A percentile compares a stretch with the other conserved stretches of the same genome.
phyloP scores from a whole-genome alignment of 2,329 filamentous ascomycete species.

The Sphaerulina musiva region DNA sequence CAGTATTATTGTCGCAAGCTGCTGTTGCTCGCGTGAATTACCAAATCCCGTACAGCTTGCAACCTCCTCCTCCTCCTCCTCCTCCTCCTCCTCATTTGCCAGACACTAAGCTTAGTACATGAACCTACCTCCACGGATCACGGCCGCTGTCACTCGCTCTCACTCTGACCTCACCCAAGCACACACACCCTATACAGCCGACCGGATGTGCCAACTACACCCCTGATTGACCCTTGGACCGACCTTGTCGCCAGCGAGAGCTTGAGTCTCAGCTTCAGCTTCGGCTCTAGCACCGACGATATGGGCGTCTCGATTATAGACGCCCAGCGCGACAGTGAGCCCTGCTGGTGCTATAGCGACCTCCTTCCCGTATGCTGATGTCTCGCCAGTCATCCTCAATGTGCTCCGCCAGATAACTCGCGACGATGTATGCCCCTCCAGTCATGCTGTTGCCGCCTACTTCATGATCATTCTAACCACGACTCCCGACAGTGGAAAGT shows the following conservation, averaged over 20 bases:
- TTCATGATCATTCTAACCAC: slow-evolving; percentile 8
- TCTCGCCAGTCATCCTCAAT: slow-evolving; percentile 48
- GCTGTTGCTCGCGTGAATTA: background rate
- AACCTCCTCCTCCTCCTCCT: too few relatives aligned
- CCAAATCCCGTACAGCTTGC: too few relatives aligned
- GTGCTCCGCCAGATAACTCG: slow-evolving; percentile 71
- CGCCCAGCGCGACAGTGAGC: slow-evolving; percentile 69
- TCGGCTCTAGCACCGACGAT: slow-evolving; percentile 1
- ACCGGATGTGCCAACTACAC: slow-evolving; percentile 3
- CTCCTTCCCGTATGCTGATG: background rate
- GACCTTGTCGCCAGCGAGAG: background rate
- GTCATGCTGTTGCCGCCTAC: slow-evolving; percentile 18
- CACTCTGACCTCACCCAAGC: background rate
- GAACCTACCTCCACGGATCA: background rate
- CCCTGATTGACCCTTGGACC: background rate
- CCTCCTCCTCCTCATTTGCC: too few relatives aligned
- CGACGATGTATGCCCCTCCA: slow-evolving; percentile 51
- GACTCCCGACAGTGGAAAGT: slow-evolving; percentile 76
- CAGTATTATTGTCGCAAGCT: too few relatives aligned
- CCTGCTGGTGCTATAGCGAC: background rate
- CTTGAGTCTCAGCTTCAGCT: background rate
- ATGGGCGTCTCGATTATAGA: slow-evolving; percentile 78
- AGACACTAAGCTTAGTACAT: too few relatives aligned
- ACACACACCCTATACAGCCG: background rate
- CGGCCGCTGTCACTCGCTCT: background rate